Conservation (phyloP, 2,329 filamentous ascomycete species). For the Cladophialophora carrionii region DNA sequence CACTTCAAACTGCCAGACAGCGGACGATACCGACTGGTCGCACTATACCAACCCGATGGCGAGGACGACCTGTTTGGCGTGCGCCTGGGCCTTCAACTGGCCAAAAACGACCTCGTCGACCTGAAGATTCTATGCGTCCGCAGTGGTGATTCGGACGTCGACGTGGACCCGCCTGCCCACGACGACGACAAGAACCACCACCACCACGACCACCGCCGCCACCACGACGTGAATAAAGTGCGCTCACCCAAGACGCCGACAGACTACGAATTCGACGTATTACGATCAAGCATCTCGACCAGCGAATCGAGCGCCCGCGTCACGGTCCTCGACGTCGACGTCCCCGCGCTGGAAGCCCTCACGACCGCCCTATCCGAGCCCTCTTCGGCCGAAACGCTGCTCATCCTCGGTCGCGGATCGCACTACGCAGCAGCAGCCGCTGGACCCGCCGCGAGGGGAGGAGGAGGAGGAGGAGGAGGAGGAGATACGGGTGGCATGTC, state of each 20-base stretch:
- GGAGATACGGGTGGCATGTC: neutral
- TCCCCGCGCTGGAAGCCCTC: constrained; percentile 41
- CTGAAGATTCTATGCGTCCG: constrained; percentile 29
- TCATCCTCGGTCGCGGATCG: constrained; percentile 22
- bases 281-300: constrained; percentile 16
- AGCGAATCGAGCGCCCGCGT: constrained; percentile 14
- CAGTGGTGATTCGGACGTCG: constrained; percentile 14
- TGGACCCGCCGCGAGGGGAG: no score
- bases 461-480: neutral
- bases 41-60: constrained; percentile 79
- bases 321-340: constrained; percentile 22
- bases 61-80: constrained; percentile 80
- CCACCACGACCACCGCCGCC: no score
- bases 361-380: constrained; percentile 42
- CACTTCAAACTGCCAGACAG: constrained; percentile 44
- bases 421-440: neutral
- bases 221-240: neutral
- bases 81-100: constrained; percentile 79
- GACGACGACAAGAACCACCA: constrained; percentile 11
- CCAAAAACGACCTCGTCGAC: constrained; percentile 70
- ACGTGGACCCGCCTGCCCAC: neutral
- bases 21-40: constrained; percentile 69
- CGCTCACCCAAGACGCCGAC: constrained; percentile 4
- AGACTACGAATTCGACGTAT: constrained; percentile 26
- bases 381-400: constrained; percentile 23